These are phyloP conservation scores for Acorus gramineus DNA, from an alignment of 106 monocot species.

Conservation along the genomic window DNA sequence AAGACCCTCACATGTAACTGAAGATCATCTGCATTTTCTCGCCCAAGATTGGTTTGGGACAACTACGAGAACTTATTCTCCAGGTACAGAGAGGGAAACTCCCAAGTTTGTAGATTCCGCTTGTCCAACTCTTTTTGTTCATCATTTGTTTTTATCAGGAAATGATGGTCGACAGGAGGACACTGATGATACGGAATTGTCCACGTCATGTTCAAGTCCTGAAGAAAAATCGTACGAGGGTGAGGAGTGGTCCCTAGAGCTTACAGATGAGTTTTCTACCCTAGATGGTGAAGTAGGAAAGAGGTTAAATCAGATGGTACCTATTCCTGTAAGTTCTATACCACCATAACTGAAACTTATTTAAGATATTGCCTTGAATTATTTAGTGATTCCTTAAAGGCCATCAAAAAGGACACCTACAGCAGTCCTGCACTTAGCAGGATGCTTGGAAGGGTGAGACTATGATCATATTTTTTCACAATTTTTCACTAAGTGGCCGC, in stretches of 20 bases:
- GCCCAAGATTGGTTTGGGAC: conserved; percentile 47
- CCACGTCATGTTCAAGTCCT: conserved; percentile 46
- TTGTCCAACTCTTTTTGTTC: background rate
- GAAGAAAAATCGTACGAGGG: conserved; percentile 29
- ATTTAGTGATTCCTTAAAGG: background rate
- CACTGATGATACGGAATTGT: conserved; percentile 16
- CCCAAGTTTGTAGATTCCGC: background rate
- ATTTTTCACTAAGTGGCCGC: too few species aligned
- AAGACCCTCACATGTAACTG: conserved; percentile 25
- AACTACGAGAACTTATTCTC: conserved; percentile 7
- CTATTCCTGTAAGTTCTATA: conserved; percentile 59
- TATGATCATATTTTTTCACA: too few species aligned
- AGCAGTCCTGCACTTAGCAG: too few species aligned
- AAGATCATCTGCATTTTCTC: conserved; percentile 47
- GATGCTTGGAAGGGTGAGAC: too few species aligned
- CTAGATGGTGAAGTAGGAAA: conserved; percentile 87
- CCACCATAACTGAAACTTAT: background rate
- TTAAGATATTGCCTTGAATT: background rate
- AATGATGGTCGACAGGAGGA: conserved; percentile 10
- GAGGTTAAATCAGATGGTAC: conserved; percentile 67
- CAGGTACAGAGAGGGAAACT: conserved; percentile 22
- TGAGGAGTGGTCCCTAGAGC: conserved; percentile 32
- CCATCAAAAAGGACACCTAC: too few species aligned
- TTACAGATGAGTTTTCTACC: conserved; percentile 44
- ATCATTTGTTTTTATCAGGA: conserved; percentile 14